Evolutionary conservation across 2,329 filamentous ascomycete genomes (phyloP).

Genomic region (Eutypa lata): DNA sequence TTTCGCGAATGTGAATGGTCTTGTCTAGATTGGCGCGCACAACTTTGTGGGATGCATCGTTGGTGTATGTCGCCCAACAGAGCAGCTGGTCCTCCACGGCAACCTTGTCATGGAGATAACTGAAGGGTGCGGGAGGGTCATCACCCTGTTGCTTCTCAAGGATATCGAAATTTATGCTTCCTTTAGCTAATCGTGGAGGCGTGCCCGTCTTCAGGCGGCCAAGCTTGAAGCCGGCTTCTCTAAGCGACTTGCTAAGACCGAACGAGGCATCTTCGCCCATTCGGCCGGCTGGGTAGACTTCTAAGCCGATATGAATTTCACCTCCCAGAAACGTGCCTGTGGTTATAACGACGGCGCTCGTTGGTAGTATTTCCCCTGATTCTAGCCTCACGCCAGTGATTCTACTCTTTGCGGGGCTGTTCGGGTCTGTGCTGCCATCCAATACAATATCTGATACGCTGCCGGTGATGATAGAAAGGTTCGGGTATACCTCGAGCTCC

Average conservation of each 20-base stretch:
- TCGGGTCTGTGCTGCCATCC: conserved; percentile 50
- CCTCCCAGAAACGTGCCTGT: conserved; percentile 94
- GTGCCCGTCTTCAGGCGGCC: conserved; percentile 95
- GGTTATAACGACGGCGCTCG: conserved; percentile 84
- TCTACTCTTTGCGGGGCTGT: conserved; percentile 55
- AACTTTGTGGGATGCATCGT: conserved; percentile 75
- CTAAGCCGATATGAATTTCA: conserved; percentile 91
- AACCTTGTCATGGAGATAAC: conserved; percentile 79
- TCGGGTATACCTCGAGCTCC: conserved; percentile 74
- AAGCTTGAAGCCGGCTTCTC: conserved; percentile 82
- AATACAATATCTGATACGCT: conserved; percentile 91
- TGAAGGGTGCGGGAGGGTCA: conserved; percentile 83
- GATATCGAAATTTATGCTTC: conserved; percentile 73
- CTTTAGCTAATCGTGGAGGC: conserved; percentile 78
- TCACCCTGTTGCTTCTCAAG: conserved; percentile 78
- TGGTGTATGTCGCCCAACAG: conserved; percentile 89
- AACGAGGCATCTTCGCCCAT: conserved; percentile 94
- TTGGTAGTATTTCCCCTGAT: conserved; percentile 78
- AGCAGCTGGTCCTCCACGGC: conserved; percentile 76
- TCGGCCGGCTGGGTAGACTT: conserved; percentile 80
- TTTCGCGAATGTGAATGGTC: conserved; percentile 93
- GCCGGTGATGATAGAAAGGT: conserved; percentile 76
- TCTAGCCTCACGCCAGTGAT: conserved; percentile 86
- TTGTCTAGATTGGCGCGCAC: conserved; percentile 90
- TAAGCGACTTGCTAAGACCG: conserved; percentile 85